A percentile compares a stretch with the other conserved stretches of the same genome.
Evolutionary conservation across 371 early-diverging fungal genomes (phyloP).

Genomic region (Mucor mucedo): DNA sequence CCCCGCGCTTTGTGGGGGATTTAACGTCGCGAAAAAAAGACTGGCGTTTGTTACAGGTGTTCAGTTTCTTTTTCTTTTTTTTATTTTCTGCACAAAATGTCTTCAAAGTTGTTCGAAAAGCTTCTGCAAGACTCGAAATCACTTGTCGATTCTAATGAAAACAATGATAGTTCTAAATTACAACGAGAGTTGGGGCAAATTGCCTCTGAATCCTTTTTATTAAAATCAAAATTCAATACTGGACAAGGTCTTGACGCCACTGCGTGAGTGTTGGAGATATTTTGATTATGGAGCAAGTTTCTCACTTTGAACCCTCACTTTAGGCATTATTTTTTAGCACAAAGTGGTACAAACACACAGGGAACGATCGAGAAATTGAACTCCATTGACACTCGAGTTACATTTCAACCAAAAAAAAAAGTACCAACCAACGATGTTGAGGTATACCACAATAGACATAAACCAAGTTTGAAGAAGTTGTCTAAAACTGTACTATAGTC

Average conservation of each 20-base stretch:
- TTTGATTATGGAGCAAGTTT: not conserved
- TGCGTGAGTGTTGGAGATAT: slow-evolving; percentile 34
- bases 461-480: not conserved
- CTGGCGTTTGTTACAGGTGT: too few relatives aligned
- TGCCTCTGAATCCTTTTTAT: slow-evolving; percentile 72
- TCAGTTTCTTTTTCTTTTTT: not conserved
- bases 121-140: slow-evolving; percentile 73
- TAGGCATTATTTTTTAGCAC: slow-evolving; percentile 73
- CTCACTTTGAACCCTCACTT: not conserved
- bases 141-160: slow-evolving; percentile 69
- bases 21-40: too few relatives aligned
- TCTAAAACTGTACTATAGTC: slow-evolving; percentile 42
- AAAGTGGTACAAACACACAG: slow-evolving; percentile 77
- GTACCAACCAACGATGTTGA: slow-evolving; percentile 82
- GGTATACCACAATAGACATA: slow-evolving; percentile 28
- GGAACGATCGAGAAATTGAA: slow-evolving; percentile 59
- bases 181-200: slow-evolving; percentile 81
- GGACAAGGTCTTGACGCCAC: slow-evolving; percentile 52
- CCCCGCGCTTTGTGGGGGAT: too few relatives aligned
- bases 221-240: slow-evolving; percentile 58
- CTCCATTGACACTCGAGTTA: slow-evolving; percentile 63
- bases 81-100: not conserved
- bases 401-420: slow-evolving; percentile 71
- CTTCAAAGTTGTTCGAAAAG: slow-evolving; percentile 39
- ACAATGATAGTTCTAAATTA: slow-evolving; percentile 64